Evolutionary conservation across 352 stramenopile species (phyloP), one percentile per base, ranked within the genome.

Genomic region (Phytophthora quininea): DNA sequence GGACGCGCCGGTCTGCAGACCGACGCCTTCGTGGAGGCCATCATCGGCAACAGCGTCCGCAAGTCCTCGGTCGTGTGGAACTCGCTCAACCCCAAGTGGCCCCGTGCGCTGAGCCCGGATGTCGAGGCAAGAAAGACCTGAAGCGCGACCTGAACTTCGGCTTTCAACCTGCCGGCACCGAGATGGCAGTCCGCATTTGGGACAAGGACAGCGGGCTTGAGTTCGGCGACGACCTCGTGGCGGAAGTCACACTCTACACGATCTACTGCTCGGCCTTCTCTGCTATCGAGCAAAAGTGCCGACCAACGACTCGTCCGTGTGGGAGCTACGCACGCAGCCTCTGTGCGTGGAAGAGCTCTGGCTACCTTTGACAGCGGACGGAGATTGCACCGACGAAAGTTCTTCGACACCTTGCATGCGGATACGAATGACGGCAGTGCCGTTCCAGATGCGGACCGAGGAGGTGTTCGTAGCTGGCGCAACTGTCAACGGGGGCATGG

Each of bases 161-260:
- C 0, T 95, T 96, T 45, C 88, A 87, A 8, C 71, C 80, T 15
- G 88, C 89, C 10, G 92, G 89, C n/a, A 92, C 84, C 1, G 58
- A 84, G 52, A 90, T 97, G 56, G 73, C 66, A 9, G 62, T 98
- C 7, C 54, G 76, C 14, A 76, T 96, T 11, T 82, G 76, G 54
- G 89, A 98, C 64, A 76, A 91, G 32, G 90, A 97, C 73, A 80
- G 77, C 48, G 92, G 92, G 10, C 73, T 98, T 2, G 91, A 97
- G 63, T 97, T 97, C 49, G 85, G 65, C 8, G 88, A 97, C 57
- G 90, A 98, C 63, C 64, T 96, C 9, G 85, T 96, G 46, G 82
- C 77, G 2, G 67, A 84, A 47, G 71, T 93, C 37, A 91, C 71
- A 2, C 56, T 94, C 11, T 80, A 93, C 47, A 75, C 87, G 14